Percentiles rank a stretch among this genome's conserved stretches.
Conservation (phyloP, 345 rosid genomes). For the Arabidopsis arenosa region DNA sequence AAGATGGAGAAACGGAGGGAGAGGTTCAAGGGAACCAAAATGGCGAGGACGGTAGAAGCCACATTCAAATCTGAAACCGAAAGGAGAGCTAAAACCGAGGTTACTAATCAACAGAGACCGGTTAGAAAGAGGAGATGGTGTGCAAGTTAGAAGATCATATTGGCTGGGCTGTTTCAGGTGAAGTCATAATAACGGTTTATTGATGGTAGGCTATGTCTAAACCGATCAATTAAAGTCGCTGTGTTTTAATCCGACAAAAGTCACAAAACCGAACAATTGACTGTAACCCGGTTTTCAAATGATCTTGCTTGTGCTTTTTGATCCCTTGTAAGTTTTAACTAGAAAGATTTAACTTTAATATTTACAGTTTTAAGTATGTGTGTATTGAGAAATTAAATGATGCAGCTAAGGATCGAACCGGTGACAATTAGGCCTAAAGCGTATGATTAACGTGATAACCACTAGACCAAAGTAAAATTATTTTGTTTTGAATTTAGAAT, state of each 20-base stretch:
- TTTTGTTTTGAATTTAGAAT: too few species aligned
- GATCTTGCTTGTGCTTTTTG: background rate
- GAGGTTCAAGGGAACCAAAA: slow-evolving; percentile 57
- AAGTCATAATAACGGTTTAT: background rate
- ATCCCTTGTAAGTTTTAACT: background rate
- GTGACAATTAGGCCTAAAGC: background rate
- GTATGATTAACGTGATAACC: background rate
- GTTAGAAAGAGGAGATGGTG: slow-evolving; percentile 67
- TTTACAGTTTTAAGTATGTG: background rate
- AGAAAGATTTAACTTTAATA: slow-evolving; percentile 6
- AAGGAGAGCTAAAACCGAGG: slow-evolving; percentile 35
- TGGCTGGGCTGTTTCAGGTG: slow-evolving; percentile 11
- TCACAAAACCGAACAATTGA: background rate
- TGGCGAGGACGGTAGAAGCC: slow-evolving; percentile 38
- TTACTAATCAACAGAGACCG: slow-evolving; percentile 50
- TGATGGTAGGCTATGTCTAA: background rate
- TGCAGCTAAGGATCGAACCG: too few species aligned
- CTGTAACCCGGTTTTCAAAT: background rate
- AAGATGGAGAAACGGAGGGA: slow-evolving; percentile 73
- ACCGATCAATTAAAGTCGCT: slow-evolving; percentile 14
- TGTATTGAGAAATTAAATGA: background rate
- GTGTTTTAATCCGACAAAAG: background rate
- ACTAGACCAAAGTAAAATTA: too few species aligned
- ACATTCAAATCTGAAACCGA: slow-evolving; percentile 39
- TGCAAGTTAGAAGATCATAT: slow-evolving; percentile 37